phyloP scores from a whole-genome alignment of 257 asterid genomes.

The Cordia subcordata region DNA sequence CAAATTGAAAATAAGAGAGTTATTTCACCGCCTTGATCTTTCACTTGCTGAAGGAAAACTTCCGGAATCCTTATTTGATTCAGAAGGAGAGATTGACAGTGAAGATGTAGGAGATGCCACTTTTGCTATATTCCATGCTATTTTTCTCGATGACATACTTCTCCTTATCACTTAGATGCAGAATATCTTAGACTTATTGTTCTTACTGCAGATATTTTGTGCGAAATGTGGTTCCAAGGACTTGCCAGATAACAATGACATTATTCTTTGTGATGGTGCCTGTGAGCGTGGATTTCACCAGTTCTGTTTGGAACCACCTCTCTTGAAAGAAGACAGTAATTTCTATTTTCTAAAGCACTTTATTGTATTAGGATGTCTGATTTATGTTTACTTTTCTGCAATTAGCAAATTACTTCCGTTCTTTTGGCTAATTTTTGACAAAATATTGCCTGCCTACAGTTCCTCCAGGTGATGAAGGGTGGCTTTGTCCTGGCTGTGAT shows the following conservation, averaged over 20 bases:
- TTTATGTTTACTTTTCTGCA: slow-evolving; percentile 4
- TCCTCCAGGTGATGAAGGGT: slow-evolving; percentile 96
- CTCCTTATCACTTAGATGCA: not conserved
- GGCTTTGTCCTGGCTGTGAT: slow-evolving; percentile 99
- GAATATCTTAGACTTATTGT: slow-evolving; percentile 17
- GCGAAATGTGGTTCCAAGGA: slow-evolving; percentile 94
- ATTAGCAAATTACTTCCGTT: not conserved
- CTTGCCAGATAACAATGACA: slow-evolving; percentile 75
- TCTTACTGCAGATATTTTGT: slow-evolving; percentile 80
- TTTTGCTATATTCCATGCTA: slow-evolving; percentile 1
- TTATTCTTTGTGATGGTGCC: slow-evolving; percentile 92
- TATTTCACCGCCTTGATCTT: slow-evolving; percentile 69
- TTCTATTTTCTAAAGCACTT: slow-evolving; percentile 13
- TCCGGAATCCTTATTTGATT: slow-evolving; percentile 72
- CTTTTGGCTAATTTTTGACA: not conserved
- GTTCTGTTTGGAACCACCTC: slow-evolving; percentile 89
- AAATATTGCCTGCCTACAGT: slow-evolving; percentile 41
- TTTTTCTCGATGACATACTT: no score
- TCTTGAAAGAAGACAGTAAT: slow-evolving; percentile 76
- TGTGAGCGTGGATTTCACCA: slow-evolving; percentile 99
- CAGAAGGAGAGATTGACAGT: slow-evolving; percentile 86
- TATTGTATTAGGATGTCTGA: slow-evolving; percentile 4
- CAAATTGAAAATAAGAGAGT: slow-evolving; percentile 79
- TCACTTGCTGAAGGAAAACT: slow-evolving; percentile 71
- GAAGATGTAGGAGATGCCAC: slow-evolving; percentile 75